Conservation (phyloP, 73 alveolate species). For the Stentor roeselii region DNA sequence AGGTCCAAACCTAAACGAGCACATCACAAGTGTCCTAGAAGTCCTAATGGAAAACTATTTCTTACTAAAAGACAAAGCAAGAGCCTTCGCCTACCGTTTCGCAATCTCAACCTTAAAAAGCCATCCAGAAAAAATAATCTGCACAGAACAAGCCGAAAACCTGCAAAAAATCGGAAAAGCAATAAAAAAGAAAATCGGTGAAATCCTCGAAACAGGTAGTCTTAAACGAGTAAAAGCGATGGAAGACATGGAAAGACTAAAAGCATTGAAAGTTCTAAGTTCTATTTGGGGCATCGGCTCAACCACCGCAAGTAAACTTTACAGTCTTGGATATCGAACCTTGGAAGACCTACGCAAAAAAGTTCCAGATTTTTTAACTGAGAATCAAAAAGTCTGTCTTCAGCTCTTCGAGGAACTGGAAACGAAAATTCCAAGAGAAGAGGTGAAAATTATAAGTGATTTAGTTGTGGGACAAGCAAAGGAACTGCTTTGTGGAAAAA, state of each 20-base stretch:
- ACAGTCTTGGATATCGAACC: slow-evolving; percentile 78
- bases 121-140: slow-evolving; percentile 41
- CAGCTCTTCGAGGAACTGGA: slow-evolving; percentile 82
- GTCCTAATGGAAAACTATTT: slow-evolving; percentile 49
- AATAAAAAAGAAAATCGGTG: slow-evolving; percentile 81
- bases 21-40: slow-evolving; percentile 48
- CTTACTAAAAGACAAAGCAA: slow-evolving; percentile 62
- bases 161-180: slow-evolving; percentile 78
- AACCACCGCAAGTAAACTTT: slow-evolving; percentile 75
- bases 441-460: slow-evolving; percentile 69
- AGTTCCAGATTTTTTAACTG: slow-evolving; percentile 52
- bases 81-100: slow-evolving; percentile 68
- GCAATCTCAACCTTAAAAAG: slow-evolving; percentile 57
- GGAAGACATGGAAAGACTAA: slow-evolving; percentile 67
- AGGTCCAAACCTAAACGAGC: slow-evolving; percentile 30
- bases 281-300: slow-evolving; percentile 96
- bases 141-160: slow-evolving; percentile 53
- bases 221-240: slow-evolving; percentile 68
- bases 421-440: slow-evolving; percentile 88
- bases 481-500: slow-evolving; percentile 43
- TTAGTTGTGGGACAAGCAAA: slow-evolving; percentile 61
- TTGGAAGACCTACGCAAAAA: slow-evolving; percentile 71
- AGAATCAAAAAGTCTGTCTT: slow-evolving; percentile 76
- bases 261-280: slow-evolving; percentile 59
- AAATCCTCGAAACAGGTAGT: slow-evolving; percentile 86